Conservation (phyloP, 148 eudicot species). For the Silene uniflora region DNA sequence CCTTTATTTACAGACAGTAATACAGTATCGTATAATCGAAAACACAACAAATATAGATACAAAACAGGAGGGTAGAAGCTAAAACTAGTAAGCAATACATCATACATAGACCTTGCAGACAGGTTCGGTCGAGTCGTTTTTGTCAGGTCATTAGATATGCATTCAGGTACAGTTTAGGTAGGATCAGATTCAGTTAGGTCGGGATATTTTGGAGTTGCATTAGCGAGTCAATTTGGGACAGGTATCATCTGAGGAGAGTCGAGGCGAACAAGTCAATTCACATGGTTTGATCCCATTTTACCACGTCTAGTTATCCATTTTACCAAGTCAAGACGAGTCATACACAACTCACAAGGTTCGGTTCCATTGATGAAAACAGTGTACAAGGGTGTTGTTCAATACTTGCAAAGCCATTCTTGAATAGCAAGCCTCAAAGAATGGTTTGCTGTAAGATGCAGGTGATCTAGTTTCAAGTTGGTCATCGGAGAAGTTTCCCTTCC, state of each 20-base stretch:
- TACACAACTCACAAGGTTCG: no score
- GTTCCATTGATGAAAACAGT: neutral
- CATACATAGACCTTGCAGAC: constrained; percentile 9
- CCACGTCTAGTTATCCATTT: no score
- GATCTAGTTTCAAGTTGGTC: constrained; percentile 70
- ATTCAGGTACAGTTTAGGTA: no score
- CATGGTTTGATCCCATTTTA: no score
- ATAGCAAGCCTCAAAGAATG: constrained; percentile 57
- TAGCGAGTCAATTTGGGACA: no score
- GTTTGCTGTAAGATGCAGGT: constrained; percentile 71
- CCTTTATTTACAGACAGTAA: neutral
- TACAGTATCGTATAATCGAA: neutral
- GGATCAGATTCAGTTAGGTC: no score
- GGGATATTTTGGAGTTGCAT: no score
- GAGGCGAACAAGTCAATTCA: no score
- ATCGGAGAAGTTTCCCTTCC: constrained; percentile 84
- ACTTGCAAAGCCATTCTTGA: constrained; percentile 80
- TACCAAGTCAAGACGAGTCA: no score
- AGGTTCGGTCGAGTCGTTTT: neutral
- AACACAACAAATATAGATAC: neutral
- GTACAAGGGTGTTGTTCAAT: constrained; percentile 25
- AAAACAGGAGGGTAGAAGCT: neutral
- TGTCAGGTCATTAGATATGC: no score
- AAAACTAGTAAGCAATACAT: constrained; percentile 11
- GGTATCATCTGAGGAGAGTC: no score